Evolutionary conservation across 306 rosid genomes (phyloP).

Genomic region (Cucurbita ficifolia): DNA sequence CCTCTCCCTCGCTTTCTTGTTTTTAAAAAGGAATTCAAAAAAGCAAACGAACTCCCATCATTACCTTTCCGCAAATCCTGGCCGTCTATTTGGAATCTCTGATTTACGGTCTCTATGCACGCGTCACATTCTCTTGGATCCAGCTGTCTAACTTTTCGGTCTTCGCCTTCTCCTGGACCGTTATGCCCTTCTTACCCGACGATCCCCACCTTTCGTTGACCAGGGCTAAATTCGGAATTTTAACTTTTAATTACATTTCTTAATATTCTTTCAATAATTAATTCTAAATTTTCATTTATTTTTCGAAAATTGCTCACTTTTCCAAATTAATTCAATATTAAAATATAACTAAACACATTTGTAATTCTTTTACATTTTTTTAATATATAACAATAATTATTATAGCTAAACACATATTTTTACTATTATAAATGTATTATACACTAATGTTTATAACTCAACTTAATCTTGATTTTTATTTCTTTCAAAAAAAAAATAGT

Average conservation of each 20-base stretch:
- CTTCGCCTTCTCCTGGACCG: not conserved
- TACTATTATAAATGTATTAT: too few relatives aligned
- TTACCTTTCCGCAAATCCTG: conserved; percentile 19
- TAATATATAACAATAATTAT: too few relatives aligned
- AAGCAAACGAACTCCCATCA: conserved; percentile 54
- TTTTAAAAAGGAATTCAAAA: conserved; percentile 26
- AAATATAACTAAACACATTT: too few relatives aligned
- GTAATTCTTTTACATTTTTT: too few relatives aligned
- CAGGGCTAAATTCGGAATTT: not conserved
- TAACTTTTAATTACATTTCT: not conserved
- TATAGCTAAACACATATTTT: too few relatives aligned
- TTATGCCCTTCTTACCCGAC: not conserved
- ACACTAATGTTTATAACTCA: too few relatives aligned
- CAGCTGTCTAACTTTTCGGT: conserved; percentile 56
- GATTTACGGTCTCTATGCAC: conserved; percentile 27
- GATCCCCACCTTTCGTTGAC: not conserved
- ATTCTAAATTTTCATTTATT: not conserved
- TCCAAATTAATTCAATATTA: not conserved
- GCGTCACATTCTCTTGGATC: conserved; percentile 40
- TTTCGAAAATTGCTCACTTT: too few relatives aligned
- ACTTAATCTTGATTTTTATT: too few relatives aligned
- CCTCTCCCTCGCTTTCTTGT: conserved; percentile 29
- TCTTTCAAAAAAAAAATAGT: too few relatives aligned
- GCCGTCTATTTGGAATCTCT: conserved; percentile 30
- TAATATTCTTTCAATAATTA: not conserved